Conservation (phyloP, 495 filamentous ascomycete genomes). For the Filosporella fistucella region DNA sequence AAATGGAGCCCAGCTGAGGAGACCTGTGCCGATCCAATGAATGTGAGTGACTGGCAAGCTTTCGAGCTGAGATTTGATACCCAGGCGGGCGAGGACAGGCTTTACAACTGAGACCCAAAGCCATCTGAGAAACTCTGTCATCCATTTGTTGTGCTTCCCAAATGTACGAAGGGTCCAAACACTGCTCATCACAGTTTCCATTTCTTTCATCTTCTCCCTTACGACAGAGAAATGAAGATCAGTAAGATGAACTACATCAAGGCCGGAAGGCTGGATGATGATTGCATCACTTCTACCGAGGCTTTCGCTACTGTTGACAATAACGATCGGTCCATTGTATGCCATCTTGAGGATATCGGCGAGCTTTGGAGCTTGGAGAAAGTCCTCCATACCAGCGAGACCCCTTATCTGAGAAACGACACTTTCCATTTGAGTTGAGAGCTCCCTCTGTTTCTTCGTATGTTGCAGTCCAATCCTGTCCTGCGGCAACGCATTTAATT, state of each 20-base stretch:
- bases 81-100: too few species aligned
- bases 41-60: background rate
- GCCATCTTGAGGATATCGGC: conserved; percentile 4
- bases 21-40: conserved; percentile 22
- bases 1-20: conserved; percentile 15
- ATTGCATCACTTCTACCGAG: conserved; percentile 8
- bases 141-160: too few species aligned
- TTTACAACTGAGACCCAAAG: too few species aligned
- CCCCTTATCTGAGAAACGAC: too few species aligned
- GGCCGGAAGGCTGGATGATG: background rate
- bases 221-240: background rate
- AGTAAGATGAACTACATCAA: background rate
- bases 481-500: too few species aligned
- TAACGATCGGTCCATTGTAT: conserved; percentile 1
- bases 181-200: too few species aligned
- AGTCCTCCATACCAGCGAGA: conserved; percentile 1
- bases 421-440: too few species aligned
- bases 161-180: too few species aligned
- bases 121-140: too few species aligned
- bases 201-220: too few species aligned
- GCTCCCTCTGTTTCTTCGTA: too few species aligned
- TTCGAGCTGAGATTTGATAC: background rate
- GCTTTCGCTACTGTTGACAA: conserved; percentile 3
- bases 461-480: too few species aligned
- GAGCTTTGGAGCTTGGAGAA: background rate